Percentiles rank a stretch among this genome's conserved stretches.
phyloP scores from a whole-genome alignment of 1,284 basidiomycete species.

The Tylopilus orsonianus region DNA sequence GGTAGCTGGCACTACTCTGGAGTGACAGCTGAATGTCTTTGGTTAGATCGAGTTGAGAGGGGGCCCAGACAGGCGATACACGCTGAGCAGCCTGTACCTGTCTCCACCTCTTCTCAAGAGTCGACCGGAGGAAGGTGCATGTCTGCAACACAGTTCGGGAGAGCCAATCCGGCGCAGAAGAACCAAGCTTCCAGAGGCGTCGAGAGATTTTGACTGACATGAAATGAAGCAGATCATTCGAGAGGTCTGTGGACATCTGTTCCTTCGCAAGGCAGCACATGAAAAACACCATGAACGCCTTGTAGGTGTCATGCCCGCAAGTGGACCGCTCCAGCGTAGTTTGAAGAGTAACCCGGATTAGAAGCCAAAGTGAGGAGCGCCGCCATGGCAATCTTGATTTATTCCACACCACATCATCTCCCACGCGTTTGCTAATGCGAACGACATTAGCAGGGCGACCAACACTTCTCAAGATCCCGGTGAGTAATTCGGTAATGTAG shows the following conservation, averaged over 20 bases:
- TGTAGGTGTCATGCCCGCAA: slow-evolving; percentile 38
- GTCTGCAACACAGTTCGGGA: slow-evolving; percentile 11
- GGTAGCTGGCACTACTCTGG: slow-evolving; percentile 23
- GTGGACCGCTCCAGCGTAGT: slow-evolving; percentile 34
- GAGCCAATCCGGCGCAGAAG: slow-evolving; percentile 20
- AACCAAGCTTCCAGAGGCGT: slow-evolving; percentile 39
- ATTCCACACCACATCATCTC: slow-evolving; percentile 37
- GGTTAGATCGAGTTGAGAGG: slow-evolving; percentile 26
- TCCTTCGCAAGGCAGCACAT: slow-evolving; percentile 35
- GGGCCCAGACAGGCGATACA: slow-evolving; percentile 27
- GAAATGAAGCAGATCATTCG: slow-evolving; percentile 35
- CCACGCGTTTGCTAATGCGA: slow-evolving; percentile 34
- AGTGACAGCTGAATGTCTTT: slow-evolving; percentile 36
- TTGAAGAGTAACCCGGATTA: slow-evolving; percentile 42
- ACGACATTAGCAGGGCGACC: slow-evolving; percentile 17
- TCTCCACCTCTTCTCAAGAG: slow-evolving; percentile 19
- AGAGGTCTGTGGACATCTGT: slow-evolving; percentile 19
- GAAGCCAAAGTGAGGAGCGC: slow-evolving; percentile 40
- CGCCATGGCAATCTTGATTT: slow-evolving; percentile 36
- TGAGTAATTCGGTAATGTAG: slow-evolving; percentile 39
- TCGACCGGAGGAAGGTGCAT: slow-evolving; percentile 16
- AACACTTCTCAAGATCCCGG: slow-evolving; percentile 34
- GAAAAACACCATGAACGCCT: slow-evolving; percentile 46
- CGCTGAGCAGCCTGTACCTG: slow-evolving; percentile 16
- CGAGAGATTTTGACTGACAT: slow-evolving; percentile 36